Conservation (phyloP, 1,284 basidiomycete genomes). For the Singerocomus inundabilis region DNA sequence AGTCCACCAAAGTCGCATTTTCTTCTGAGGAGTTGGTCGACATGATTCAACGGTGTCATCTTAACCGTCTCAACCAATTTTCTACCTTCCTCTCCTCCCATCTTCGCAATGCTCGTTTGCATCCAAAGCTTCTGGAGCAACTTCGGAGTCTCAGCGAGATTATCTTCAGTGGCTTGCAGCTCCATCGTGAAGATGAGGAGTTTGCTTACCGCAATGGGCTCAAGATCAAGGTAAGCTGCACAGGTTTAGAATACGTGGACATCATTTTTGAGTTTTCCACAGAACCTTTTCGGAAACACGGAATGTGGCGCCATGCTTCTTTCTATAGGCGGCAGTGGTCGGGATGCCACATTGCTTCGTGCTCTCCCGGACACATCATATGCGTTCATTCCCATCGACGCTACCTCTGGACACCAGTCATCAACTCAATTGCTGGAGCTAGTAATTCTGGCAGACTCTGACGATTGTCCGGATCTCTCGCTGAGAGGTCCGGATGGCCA, state of each 20-base stretch:
- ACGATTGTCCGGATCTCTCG: slow-evolving; percentile 63
- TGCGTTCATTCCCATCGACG: slow-evolving; percentile 53
- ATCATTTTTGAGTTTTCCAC: slow-evolving; percentile 11
- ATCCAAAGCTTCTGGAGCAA: slow-evolving; percentile 58
- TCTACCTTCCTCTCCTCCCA: slow-evolving; percentile 62
- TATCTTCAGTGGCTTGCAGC: slow-evolving; percentile 58
- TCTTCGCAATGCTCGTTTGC: slow-evolving; percentile 55
- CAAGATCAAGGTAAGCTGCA: slow-evolving; percentile 49
- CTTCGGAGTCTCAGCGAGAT: slow-evolving; percentile 59
- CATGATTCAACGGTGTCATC: slow-evolving; percentile 63
- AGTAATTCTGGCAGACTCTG: slow-evolving; percentile 59
- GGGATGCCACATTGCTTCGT: slow-evolving; percentile 46
- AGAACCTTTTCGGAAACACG: slow-evolving; percentile 73
- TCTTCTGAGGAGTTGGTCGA: slow-evolving; percentile 65
- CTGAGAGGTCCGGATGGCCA: slow-evolving; percentile 59
- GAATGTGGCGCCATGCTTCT: slow-evolving; percentile 67
- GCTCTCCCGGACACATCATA: slow-evolving; percentile 58
- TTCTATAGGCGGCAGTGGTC: slow-evolving; percentile 47
- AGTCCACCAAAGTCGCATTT: slow-evolving; percentile 62
- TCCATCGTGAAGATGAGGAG: slow-evolving; percentile 62
- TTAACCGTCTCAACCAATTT: slow-evolving; percentile 72
- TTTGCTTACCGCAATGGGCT: slow-evolving; percentile 60
- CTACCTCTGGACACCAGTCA: slow-evolving; percentile 45
- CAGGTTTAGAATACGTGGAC: slow-evolving; percentile 1
- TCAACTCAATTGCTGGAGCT: slow-evolving; percentile 58